Evolutionary conservation across 352 stramenopile species (phyloP).

Genomic region (Pythium phragmitis): DNA sequence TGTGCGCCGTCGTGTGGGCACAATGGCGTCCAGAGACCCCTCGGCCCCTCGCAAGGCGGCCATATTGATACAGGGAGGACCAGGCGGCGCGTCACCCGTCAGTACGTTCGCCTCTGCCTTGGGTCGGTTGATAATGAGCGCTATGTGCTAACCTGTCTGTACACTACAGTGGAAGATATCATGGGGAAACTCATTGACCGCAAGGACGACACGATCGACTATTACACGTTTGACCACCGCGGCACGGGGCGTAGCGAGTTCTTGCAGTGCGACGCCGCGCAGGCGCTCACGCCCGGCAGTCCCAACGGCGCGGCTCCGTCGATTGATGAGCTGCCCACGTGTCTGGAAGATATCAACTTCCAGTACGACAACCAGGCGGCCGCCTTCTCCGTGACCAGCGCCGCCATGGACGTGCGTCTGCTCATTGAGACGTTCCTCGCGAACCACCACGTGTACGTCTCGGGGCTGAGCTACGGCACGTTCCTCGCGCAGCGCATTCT

Average conservation of each 20-base stretch:
- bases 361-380: conserved; percentile 24
- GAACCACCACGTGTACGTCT: conserved; percentile 22
- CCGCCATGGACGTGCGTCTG: conserved; percentile 24
- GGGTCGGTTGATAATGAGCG: neutral
- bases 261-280: conserved; percentile 28
- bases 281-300: conserved; percentile 24
- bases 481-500: conserved; percentile 29
- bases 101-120: conserved; percentile 17
- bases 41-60: conserved; percentile 5
- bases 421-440: conserved; percentile 25
- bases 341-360: conserved; percentile 29
- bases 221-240: conserved; percentile 37
- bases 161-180: conserved; percentile 12
- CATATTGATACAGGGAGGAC: conserved; percentile 20
- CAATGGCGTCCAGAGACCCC: neutral
- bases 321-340: conserved; percentile 21
- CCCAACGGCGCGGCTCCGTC: conserved; percentile 15
- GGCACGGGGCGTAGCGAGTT: conserved; percentile 32
- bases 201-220: conserved; percentile 23
- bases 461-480: conserved; percentile 35
- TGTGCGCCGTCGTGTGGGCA: conserved; percentile 29
- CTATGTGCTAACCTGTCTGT: neutral
- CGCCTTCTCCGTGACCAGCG: conserved; percentile 24
- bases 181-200: conserved; percentile 10
- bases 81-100: conserved; percentile 7